Percentiles rank a stretch among this genome's conserved stretches.
phyloP scores from a whole-genome alignment of 192 early-diverging fungal species.

The Chytriomyces sp. region DNA sequence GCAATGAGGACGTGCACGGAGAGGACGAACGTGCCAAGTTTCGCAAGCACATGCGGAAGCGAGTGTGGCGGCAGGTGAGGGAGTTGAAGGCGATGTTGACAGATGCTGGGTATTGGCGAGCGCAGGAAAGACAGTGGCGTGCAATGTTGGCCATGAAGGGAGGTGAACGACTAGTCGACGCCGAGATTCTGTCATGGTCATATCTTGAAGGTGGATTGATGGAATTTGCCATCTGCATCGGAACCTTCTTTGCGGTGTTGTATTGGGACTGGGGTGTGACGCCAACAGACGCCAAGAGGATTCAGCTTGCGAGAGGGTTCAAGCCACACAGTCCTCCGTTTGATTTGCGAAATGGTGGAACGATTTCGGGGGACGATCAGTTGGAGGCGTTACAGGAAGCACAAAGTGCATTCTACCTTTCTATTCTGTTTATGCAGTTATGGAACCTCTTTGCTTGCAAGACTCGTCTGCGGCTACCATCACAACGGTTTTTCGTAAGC shows the following conservation, averaged over 20 bases:
- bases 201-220: constrained; percentile 87
- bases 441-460: constrained; percentile 96
- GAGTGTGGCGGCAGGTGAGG: constrained; percentile 28
- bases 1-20: constrained; percentile 16
- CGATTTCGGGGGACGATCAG: constrained; percentile 52
- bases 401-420: constrained; percentile 77
- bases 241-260: constrained; percentile 81
- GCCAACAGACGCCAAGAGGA: constrained; percentile 52
- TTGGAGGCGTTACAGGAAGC: constrained; percentile 71
- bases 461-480: constrained; percentile 59
- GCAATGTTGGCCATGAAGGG: constrained; percentile 32
- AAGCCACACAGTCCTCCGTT: constrained; percentile 47
- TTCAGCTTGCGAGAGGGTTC: constrained; percentile 49
- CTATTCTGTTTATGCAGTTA: constrained; percentile 82
- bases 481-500: constrained; percentile 71
- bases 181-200: constrained; percentile 81
- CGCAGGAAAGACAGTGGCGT: constrained; percentile 28
- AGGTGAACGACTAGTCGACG: constrained; percentile 87
- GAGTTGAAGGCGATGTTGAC: constrained; percentile 43
- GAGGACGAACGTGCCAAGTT: constrained; percentile 14
- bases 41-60: constrained; percentile 19
- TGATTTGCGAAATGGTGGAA: constrained; percentile 32
- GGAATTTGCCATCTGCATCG: constrained; percentile 66
- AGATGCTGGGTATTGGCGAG: constrained; percentile 48
- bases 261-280: constrained; percentile 67